A percentile compares a stretch with the other conserved stretches of the same genome.
Evolutionary conservation across 2,329 filamentous ascomycete genomes (phyloP).

Genomic region (Lomentospora prolificans): DNA sequence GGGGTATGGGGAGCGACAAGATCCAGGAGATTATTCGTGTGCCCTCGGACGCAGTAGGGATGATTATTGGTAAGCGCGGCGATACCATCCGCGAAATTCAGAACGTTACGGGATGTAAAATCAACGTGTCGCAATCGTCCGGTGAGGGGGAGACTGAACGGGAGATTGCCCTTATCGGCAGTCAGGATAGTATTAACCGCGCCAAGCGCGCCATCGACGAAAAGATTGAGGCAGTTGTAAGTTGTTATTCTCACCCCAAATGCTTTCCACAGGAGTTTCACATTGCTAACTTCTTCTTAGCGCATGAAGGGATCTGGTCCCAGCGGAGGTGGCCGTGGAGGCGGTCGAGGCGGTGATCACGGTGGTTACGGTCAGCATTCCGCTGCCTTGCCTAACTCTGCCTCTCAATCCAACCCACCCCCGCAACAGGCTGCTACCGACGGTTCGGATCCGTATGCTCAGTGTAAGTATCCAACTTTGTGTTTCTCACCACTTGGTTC

Average conservation of each 20-base stretch:
- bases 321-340: constrained; percentile 11
- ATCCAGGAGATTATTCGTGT: constrained; percentile 76
- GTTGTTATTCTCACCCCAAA: constrained; percentile 22
- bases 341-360: constrained; percentile 31
- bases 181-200: constrained; percentile 63
- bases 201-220: constrained; percentile 83
- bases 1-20: constrained; percentile 22
- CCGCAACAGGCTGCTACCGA: constrained; percentile 35
- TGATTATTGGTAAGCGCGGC: constrained; percentile 93
- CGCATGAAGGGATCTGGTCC: constrained; percentile 10
- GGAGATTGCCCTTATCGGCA: constrained; percentile 78
- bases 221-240: constrained; percentile 81
- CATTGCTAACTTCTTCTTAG: not conserved
- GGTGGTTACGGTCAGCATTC: constrained; percentile 44
- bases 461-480: constrained; percentile 42
- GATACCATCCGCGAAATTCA: constrained; percentile 96
- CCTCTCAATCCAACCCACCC: constrained; percentile 20
- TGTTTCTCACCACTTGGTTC: not conserved
- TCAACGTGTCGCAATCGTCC: constrained; percentile 79
- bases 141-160: constrained; percentile 70
- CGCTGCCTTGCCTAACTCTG: constrained; percentile 3
- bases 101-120: constrained; percentile 78
- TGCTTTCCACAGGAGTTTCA: not conserved
- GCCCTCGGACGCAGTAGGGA: constrained; percentile 83
- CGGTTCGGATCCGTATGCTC: constrained; percentile 61